Evolutionary conservation across 139 green algal species (phyloP).

Genomic region (Gonium pectorale): DNA sequence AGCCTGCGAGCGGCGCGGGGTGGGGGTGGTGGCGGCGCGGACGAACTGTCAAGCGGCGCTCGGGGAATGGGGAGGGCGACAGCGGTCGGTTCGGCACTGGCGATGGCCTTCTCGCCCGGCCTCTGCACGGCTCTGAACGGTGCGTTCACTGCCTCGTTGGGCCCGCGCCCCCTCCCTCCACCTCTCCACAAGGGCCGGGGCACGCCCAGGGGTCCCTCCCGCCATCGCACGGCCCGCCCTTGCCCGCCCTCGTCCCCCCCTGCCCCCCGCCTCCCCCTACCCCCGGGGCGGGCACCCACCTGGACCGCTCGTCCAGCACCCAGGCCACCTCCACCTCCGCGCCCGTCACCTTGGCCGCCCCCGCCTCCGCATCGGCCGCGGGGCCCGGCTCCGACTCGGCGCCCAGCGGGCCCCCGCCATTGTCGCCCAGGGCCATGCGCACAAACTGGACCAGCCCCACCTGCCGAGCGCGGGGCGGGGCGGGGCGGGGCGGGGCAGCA

Average conservation of each 20-base stretch:
- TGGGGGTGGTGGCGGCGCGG: not conserved
- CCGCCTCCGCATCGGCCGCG: too few relatives aligned
- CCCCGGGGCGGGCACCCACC: not conserved
- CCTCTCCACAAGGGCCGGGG: too few relatives aligned
- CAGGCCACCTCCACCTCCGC: conserved; percentile 56
- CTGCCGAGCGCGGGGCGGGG: too few relatives aligned
- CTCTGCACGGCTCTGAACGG: not conserved
- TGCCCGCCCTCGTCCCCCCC: too few relatives aligned
- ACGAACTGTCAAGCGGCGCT: not conserved
- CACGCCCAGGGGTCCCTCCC: too few relatives aligned
- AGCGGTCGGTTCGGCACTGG: not conserved
- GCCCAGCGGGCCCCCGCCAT: not conserved
- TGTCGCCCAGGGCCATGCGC: not conserved
- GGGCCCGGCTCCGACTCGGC: not conserved
- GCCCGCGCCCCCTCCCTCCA: too few relatives aligned
- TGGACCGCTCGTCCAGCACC: conserved; percentile 46
- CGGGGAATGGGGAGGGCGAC: not conserved
- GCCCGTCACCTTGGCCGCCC: not conserved
- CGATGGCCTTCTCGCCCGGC: not conserved
- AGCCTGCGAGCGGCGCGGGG: not conserved
- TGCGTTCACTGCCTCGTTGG: too few relatives aligned
- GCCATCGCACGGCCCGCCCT: too few relatives aligned
- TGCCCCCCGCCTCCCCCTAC: too few relatives aligned
- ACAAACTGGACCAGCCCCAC: conserved; percentile 12
- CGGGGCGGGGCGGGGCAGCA: too few relatives aligned